These are phyloP conservation scores for Paracamarosporium sp. DNA, from an alignment of 2,329 filamentous ascomycete genomes.

Conservation along the genomic window DNA sequence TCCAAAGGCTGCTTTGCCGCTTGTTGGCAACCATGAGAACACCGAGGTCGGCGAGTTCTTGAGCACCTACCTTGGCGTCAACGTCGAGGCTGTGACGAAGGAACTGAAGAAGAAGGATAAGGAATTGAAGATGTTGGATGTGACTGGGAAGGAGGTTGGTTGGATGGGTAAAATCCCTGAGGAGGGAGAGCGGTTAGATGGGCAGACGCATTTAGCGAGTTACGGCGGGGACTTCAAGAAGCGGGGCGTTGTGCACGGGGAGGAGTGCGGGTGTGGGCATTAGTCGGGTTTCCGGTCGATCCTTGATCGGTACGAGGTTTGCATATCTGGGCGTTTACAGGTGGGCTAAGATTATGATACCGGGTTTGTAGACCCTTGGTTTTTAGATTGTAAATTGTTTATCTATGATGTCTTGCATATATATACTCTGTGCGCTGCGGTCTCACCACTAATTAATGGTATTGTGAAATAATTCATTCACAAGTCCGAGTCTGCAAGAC, in stretches of 20 bases:
- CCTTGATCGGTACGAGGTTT: not conserved
- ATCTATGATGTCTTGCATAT: too few species aligned
- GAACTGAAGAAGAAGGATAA: conserved; percentile 69
- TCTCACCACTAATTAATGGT: too few species aligned
- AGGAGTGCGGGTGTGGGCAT: conserved; percentile 39
- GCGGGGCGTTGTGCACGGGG: conserved; percentile 35
- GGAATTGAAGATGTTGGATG: conserved; percentile 36
- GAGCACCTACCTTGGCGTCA: conserved; percentile 76
- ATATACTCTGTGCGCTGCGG: too few species aligned
- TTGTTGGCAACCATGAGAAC: conserved; percentile 92
- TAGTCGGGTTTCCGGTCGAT: conserved; percentile 5
- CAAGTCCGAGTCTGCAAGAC: too few species aligned
- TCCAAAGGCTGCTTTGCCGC: conserved; percentile 63
- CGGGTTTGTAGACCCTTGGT: not conserved
- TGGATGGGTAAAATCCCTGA: conserved; percentile 54
- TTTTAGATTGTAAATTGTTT: not conserved
- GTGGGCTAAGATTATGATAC: not conserved
- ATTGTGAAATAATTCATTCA: too few species aligned
- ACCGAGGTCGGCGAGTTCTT: conserved; percentile 89
- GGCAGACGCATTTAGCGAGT: conserved; percentile 52
- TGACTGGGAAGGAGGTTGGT: conserved; percentile 34
- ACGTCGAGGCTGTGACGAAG: conserved; percentile 78
- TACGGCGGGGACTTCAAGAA: conserved; percentile 46
- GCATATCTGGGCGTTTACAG: conserved; percentile 1
- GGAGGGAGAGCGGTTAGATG: conserved; percentile 52